Evolutionary conservation across 1,284 basidiomycete species (phyloP).

Genomic region (Cutaneotrichosporon sp.): DNA sequence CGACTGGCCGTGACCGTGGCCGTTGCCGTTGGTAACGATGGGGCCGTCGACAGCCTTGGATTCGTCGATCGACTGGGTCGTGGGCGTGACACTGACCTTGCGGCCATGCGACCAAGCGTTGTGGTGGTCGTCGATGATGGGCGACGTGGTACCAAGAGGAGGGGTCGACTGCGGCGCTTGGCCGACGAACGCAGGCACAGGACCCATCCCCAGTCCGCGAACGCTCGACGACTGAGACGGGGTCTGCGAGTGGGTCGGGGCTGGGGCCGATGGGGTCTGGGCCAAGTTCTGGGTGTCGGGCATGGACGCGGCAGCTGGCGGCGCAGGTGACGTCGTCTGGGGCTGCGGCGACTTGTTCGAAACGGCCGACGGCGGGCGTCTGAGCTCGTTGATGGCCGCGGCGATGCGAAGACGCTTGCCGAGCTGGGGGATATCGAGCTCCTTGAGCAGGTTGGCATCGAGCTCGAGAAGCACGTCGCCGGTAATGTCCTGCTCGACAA

Average conservation of each 20-base stretch:
- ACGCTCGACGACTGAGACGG: neutral
- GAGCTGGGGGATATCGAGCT: slow-evolving; percentile 91
- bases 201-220: neutral
- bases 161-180: slow-evolving; percentile 4
- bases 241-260: neutral
- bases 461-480: slow-evolving; percentile 95
- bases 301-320: neutral
- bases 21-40: slow-evolving; percentile 4
- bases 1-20: neutral
- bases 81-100: slow-evolving; percentile 38
- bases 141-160: slow-evolving; percentile 7
- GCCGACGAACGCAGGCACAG: neutral
- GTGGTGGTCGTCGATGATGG: slow-evolving; percentile 24
- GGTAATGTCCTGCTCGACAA: slow-evolving; percentile 89
- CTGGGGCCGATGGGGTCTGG: too few species aligned
- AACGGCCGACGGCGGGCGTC: slow-evolving; percentile 62
- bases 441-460: slow-evolving; percentile 89
- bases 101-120: slow-evolving; percentile 34
- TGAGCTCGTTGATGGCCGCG: slow-evolving; percentile 90
- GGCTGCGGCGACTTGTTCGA: slow-evolving; percentile 7
- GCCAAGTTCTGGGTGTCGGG: too few species aligned
- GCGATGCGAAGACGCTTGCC: slow-evolving; percentile 92
- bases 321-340: neutral
- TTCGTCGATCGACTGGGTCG: slow-evolving; percentile 29
- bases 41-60: slow-evolving; percentile 5